Conservation (phyloP, 345 rosid genomes). For the Melaleuca quinquenervia region DNA sequence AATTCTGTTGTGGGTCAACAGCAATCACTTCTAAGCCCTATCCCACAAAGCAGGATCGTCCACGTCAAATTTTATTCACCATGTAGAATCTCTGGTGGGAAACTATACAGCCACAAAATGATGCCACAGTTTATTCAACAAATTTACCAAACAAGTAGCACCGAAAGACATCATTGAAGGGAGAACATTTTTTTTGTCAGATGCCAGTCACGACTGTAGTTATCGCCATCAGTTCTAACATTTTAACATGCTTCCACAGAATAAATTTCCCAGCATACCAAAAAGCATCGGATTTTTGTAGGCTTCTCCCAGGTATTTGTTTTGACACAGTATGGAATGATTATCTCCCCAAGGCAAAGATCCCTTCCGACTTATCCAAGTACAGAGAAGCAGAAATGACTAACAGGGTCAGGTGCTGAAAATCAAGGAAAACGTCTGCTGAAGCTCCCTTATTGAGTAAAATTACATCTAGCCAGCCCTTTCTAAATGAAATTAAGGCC, state of each 20-base stretch:
- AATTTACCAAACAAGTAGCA: background rate
- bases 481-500: background rate
- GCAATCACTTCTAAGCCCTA: background rate
- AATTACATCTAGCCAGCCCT: background rate
- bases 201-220: background rate
- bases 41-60: background rate
- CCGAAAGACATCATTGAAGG: background rate
- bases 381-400: background rate
- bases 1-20: background rate
- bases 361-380: background rate
- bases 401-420: background rate
- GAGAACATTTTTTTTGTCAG: background rate
- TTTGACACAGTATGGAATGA: background rate
- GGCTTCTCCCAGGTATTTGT: background rate
- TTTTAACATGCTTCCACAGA: background rate
- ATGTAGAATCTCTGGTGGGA: background rate
- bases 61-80: background rate
- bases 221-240: background rate
- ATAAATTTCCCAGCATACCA: background rate
- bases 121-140: background rate
- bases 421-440: background rate
- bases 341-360: background rate
- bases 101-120: background rate
- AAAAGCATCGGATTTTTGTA: background rate
- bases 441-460: background rate